These are phyloP conservation scores for Aspergillus aculeatus DNA, from an alignment of 2,329 filamentous ascomycete genomes.

Conservation along the genomic window DNA sequence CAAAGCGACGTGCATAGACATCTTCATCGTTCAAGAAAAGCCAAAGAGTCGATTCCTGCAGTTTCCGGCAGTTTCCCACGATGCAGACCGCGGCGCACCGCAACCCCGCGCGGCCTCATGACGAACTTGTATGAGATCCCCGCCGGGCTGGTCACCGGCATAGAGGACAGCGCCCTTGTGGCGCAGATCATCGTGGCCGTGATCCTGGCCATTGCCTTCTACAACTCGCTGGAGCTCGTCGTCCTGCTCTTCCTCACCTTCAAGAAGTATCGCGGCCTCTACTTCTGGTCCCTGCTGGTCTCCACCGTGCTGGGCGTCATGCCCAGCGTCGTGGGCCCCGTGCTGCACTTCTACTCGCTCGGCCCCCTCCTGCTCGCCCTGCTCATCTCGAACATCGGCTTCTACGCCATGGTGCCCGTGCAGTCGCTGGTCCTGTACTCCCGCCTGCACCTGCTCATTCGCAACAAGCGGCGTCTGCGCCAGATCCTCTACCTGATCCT, in stretches of 20 bases:
- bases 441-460: constrained; percentile 44
- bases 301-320: constrained; percentile 36
- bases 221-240: constrained; percentile 46
- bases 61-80: too few species aligned
- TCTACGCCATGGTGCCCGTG: constrained; percentile 44
- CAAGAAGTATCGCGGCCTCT: constrained; percentile 39
- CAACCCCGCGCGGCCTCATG: too few species aligned
- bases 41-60: too few species aligned
- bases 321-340: constrained; percentile 39
- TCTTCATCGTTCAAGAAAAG: too few species aligned
- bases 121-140: neutral
- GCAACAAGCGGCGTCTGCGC: constrained; percentile 24
- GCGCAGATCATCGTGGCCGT: constrained; percentile 30
- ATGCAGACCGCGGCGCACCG: too few species aligned
- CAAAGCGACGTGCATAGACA: too few species aligned
- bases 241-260: constrained; percentile 46
- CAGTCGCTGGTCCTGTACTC: constrained; percentile 48
- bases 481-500: constrained; percentile 38
- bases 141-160: neutral
- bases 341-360: constrained; percentile 41
- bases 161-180: neutral
- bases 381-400: constrained; percentile 36
- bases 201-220: constrained; percentile 44
- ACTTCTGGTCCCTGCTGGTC: constrained; percentile 46
- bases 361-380: constrained; percentile 31